Base-by-base conservation (phyloP, 129 eudicot species). In the Centella asiatica region DNA sequence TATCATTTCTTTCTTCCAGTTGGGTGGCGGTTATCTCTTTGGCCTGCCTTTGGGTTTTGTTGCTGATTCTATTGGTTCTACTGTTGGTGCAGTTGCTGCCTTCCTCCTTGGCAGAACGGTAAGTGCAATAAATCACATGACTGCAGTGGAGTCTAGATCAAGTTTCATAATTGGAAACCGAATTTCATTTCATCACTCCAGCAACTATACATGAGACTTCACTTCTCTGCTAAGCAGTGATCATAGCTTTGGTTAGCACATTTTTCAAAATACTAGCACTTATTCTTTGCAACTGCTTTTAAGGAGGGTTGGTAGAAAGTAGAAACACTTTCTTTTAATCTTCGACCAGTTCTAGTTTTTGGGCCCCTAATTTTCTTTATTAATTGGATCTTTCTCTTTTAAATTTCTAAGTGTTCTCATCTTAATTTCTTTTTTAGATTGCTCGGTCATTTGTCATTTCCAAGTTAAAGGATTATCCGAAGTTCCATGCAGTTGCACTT, bases 21-120 rank as follows among this genome's bases (percentile, higher is more conserved):
- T 89, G 24, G 95, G 97, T 62, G 97, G 97, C 64, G 97, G 97
- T 54, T 89, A 89, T 72, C 97, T 85, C 25, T 89, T 82, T 68
- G 97, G 97, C 49, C 78, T 85, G 79, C 80, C 83, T 44, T 31
- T 85, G 69, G 97, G 97, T 66, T 82, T 89, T 76, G 66, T 80
- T 54, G 86, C 97, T 74, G 97, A 89, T 82, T 89, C 97, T 36
- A 22, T 78, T 29, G 97, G 97, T 78, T 81, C 97, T 40, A 85
- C 93, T 31, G 17, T 78, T 39, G 97, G 97, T 45, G 95, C 95
- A 57, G 67, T 75, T 26, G 83, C 95, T 18, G 88, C 95, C 45
- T 89, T 89, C 61, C 80, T 85, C 73, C 76, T 89, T 45, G 97
- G 97, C 46, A 77, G 84, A 82, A 89, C 97, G 34, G 97, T 89